phyloP scores from a whole-genome alignment of 2,329 filamentous ascomycete genomes.

The Monosporascus sp. region DNA sequence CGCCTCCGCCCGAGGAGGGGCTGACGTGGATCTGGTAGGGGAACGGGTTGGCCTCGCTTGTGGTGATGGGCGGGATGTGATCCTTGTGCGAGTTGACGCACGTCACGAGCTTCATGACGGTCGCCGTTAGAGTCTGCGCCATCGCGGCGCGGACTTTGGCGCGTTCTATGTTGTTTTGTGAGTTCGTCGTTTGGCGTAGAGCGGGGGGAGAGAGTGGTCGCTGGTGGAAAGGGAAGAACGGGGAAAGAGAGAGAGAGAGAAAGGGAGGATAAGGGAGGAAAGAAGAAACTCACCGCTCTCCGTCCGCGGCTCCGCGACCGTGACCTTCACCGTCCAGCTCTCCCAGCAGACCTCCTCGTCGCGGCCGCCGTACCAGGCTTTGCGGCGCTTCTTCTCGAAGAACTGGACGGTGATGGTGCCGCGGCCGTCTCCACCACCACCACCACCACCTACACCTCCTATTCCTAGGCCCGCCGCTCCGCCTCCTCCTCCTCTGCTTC shows the following conservation, averaged over 20 bases:
- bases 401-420: slow-evolving; percentile 85
- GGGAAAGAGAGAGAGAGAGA: not conserved
- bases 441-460: not conserved
- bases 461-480: not conserved
- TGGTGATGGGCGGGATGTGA: slow-evolving; percentile 95
- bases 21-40: slow-evolving; percentile 91
- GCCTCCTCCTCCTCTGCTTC: not conserved
- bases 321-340: slow-evolving; percentile 88
- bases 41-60: slow-evolving; percentile 86
- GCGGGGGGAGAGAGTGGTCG: slow-evolving; percentile 1
- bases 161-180: slow-evolving; percentile 53
- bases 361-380: slow-evolving; percentile 58
- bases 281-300: slow-evolving; percentile 64
- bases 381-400: slow-evolving; percentile 84
- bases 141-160: slow-evolving; percentile 85
- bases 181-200: not conserved
- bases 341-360: slow-evolving; percentile 98
- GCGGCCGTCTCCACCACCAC: slow-evolving; percentile 49
- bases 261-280: slow-evolving; percentile 2
- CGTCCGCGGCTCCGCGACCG: slow-evolving; percentile 82
- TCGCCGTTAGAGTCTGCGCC: slow-evolving; percentile 81
- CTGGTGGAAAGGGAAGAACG: not conserved
- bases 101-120: slow-evolving; percentile 83
- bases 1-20: not conserved
- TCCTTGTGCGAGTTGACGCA: slow-evolving; percentile 86